These are phyloP conservation scores for Penicillium sumatraense DNA, from an alignment of 2,329 filamentous ascomycete genomes.

Conservation along the genomic window DNA sequence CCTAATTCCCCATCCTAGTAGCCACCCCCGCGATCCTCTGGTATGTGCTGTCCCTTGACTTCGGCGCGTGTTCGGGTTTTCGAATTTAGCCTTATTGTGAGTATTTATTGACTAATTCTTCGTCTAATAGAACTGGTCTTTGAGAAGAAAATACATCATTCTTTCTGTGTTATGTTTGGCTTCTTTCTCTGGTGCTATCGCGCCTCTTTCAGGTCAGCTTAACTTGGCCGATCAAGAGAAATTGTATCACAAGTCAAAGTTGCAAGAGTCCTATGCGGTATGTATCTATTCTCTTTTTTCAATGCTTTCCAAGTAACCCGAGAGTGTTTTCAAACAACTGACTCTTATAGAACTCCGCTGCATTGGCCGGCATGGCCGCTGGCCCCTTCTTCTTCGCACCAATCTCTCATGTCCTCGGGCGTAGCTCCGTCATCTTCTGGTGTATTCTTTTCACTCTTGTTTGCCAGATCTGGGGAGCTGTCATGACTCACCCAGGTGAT, in stretches of 20 bases:
- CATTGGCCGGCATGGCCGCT: constrained; percentile 44
- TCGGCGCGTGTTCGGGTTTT: no score
- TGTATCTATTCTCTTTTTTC: constrained; percentile 4
- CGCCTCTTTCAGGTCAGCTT: constrained; percentile 42
- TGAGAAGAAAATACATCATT: constrained; percentile 36
- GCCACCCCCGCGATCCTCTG: constrained; percentile 39
- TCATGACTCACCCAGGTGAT: constrained; percentile 40
- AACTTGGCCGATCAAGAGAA: constrained; percentile 40
- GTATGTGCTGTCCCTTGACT: constrained; percentile 31
- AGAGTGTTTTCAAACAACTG: background rate
- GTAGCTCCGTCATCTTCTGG: constrained; percentile 47
- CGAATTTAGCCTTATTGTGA: no score
- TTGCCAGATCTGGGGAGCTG: constrained; percentile 44
- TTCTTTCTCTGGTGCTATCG: constrained; percentile 41
- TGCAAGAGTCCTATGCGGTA: constrained; percentile 40
- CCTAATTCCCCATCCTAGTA: constrained; percentile 44
- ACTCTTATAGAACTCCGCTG: constrained; percentile 38
- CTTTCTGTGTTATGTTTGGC: constrained; percentile 40
- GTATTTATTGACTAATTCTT: no score
- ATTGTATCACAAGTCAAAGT: constrained; percentile 38
- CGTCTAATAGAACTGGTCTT: constrained; percentile 39
- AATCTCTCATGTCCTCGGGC: constrained; percentile 40
- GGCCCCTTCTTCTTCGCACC: constrained; percentile 47
- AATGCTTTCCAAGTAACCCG: no score
- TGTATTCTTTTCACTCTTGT: constrained; percentile 40